Evolutionary conservation across 176 grass and related monocot species (phyloP).

Genomic region (Raddia guianensis): DNA sequence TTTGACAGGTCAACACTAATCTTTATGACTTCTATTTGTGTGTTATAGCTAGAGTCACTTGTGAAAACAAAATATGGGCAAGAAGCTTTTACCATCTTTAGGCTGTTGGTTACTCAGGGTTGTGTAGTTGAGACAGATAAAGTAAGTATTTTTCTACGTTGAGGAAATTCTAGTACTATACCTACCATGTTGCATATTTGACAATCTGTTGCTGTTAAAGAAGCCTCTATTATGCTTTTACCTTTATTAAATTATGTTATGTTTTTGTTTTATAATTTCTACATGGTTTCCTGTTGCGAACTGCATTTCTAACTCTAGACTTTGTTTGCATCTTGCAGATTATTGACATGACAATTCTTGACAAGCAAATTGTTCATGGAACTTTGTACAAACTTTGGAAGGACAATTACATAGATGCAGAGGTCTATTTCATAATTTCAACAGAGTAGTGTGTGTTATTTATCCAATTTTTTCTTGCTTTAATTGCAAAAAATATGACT

Average conservation of each 20-base stretch:
- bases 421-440: conserved; percentile 30
- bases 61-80: conserved; percentile 78
- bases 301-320: conserved; percentile 20
- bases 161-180: conserved; percentile 22
- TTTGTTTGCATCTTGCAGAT: conserved; percentile 61
- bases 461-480: conserved; percentile 1
- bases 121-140: conserved; percentile 67
- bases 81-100: conserved; percentile 78
- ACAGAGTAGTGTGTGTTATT: conserved; percentile 7
- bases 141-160: conserved; percentile 50
- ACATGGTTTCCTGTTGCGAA: not conserved
- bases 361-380: conserved; percentile 73
- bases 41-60: conserved; percentile 69
- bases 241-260: conserved; percentile 26
- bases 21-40: conserved; percentile 36
- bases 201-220: conserved; percentile 7
- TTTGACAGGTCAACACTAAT: not conserved
- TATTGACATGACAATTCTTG: conserved; percentile 69
- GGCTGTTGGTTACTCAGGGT: conserved; percentile 61
- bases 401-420: conserved; percentile 67
- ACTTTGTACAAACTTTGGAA: conserved; percentile 85
- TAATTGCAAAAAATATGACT: not conserved
- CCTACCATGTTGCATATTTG: conserved; percentile 10
- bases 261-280: conserved; percentile 31
- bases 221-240: conserved; percentile 29